Conservation (phyloP, 495 filamentous ascomycete genomes). For the Penicillium ucsense region DNA sequence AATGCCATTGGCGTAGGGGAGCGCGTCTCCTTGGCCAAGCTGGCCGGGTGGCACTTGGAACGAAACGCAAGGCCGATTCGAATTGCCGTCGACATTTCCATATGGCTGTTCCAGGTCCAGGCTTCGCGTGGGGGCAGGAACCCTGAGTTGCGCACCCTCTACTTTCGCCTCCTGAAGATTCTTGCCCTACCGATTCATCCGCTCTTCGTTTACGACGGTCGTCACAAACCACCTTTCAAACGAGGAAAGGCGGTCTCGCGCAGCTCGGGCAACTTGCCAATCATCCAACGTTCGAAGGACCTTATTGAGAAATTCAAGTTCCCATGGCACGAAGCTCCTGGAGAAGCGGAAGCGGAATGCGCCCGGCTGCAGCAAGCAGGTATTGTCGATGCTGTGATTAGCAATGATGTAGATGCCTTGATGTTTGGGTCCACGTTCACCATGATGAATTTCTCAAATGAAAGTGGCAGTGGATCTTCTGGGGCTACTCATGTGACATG, state of each 20-base stretch:
- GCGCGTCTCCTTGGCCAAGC: constrained; percentile 72
- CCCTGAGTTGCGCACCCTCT: constrained; percentile 84
- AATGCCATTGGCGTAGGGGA: constrained; percentile 76
- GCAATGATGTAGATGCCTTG: constrained; percentile 93
- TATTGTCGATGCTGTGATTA: constrained; percentile 89
- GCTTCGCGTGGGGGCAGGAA: constrained; percentile 80
- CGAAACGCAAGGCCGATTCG: constrained; percentile 62
- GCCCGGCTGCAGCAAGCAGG: constrained; percentile 74
- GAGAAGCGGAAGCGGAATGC: constrained; percentile 96
- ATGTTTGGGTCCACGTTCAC: constrained; percentile 88
- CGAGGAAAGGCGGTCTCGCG: constrained; percentile 47
- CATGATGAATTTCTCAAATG: constrained; percentile 75
- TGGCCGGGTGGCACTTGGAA: constrained; percentile 68
- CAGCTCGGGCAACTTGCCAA: constrained; percentile 37
- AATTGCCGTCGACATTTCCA: constrained; percentile 88
- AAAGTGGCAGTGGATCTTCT: constrained; percentile 49
- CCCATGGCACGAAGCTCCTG: constrained; percentile 75
- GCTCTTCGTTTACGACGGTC: constrained; percentile 93
- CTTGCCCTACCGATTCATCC: constrained; percentile 73
- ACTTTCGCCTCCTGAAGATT: constrained; percentile 82
- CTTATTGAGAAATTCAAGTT: constrained; percentile 81
- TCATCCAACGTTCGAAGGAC: constrained; percentile 58
- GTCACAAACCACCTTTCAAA: constrained; percentile 84
- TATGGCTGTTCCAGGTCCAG: constrained; percentile 95
- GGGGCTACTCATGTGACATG: constrained; percentile 80